Evolutionary conservation across 139 green algal genomes (phyloP).

Genomic region (Tetradesmus obliquus): DNA sequence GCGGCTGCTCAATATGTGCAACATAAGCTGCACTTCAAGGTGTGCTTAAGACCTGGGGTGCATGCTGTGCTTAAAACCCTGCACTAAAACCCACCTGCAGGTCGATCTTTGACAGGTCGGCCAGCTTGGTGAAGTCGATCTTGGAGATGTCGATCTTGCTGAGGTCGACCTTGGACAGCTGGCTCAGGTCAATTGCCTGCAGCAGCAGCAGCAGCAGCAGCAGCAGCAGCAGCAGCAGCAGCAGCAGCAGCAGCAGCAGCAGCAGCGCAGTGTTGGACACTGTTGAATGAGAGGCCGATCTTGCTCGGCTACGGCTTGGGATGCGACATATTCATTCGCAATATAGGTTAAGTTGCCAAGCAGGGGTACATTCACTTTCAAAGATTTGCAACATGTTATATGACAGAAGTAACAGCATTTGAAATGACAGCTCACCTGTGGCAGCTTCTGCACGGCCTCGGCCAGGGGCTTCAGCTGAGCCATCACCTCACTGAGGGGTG

Average conservation of each 20-base stretch:
- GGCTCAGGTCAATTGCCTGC: constrained; percentile 5
- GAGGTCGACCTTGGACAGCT: constrained; percentile 19
- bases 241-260: background rate
- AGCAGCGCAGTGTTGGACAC: background rate
- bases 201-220: constrained; percentile 16
- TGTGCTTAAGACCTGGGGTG: no score
- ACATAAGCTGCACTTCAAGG: background rate
- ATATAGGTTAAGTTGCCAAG: no score
- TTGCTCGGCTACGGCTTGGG: background rate
- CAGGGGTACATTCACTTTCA: no score
- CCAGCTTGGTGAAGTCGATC: background rate
- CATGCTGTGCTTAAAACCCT: no score
- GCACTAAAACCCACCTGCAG: background rate
- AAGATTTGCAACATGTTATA: background rate
- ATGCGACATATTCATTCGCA: no score
- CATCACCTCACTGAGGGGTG: background rate
- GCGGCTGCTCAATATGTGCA: background rate
- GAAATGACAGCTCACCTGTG: background rate
- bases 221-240: background rate
- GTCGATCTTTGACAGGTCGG: background rate
- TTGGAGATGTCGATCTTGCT: constrained; percentile 24
- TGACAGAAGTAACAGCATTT: background rate
- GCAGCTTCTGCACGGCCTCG: background rate
- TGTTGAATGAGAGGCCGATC: background rate
- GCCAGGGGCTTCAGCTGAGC: background rate